Conservation (phyloP, 495 filamentous ascomycete species). For the Daldinia childiae region DNA sequence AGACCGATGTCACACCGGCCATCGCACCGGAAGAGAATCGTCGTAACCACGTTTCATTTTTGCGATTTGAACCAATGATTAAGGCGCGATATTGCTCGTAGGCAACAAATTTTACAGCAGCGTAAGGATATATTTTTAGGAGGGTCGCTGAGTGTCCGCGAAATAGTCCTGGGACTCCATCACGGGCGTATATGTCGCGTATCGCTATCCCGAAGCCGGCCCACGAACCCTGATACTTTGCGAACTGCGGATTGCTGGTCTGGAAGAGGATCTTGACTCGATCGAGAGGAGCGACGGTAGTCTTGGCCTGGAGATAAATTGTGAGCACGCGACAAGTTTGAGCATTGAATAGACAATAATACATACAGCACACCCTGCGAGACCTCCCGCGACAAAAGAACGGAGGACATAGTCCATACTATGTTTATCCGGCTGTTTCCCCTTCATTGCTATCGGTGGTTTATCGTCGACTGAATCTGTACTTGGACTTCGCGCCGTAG, state of each 20-base stretch:
- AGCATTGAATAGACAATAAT: slow-evolving; percentile 8
- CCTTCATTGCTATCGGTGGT: slow-evolving; percentile 47
- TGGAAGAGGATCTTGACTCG: slow-evolving; percentile 99
- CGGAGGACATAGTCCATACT: slow-evolving; percentile 83
- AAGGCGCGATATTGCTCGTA: slow-evolving; percentile 91
- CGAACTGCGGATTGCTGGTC: slow-evolving; percentile 90
- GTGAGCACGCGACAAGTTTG: slow-evolving; percentile 6
- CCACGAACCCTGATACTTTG: slow-evolving; percentile 91
- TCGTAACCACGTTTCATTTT: slow-evolving; percentile 79
- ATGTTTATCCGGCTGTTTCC: slow-evolving; percentile 65
- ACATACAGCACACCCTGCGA: slow-evolving; percentile 87
- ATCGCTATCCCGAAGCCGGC: slow-evolving; percentile 79
- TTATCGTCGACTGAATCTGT: slow-evolving; percentile 49
- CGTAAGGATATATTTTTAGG: slow-evolving; percentile 95
- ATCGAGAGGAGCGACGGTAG: slow-evolving; percentile 93
- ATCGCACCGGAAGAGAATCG: slow-evolving; percentile 80
- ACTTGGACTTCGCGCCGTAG: slow-evolving; percentile 30
- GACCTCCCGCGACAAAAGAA: slow-evolving; percentile 83
- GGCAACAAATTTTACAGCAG: slow-evolving; percentile 95
- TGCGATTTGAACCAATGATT: slow-evolving; percentile 71
- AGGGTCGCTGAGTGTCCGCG: slow-evolving; percentile 94
- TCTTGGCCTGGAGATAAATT: slow-evolving; percentile 76
- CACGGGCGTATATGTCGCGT: slow-evolving; percentile 78
- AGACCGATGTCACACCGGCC: slow-evolving; percentile 89
- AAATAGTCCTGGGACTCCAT: slow-evolving; percentile 81